These are phyloP conservation scores for Medicago lupulina DNA, from an alignment of 306 rosid genomes.

Conservation along the genomic window DNA sequence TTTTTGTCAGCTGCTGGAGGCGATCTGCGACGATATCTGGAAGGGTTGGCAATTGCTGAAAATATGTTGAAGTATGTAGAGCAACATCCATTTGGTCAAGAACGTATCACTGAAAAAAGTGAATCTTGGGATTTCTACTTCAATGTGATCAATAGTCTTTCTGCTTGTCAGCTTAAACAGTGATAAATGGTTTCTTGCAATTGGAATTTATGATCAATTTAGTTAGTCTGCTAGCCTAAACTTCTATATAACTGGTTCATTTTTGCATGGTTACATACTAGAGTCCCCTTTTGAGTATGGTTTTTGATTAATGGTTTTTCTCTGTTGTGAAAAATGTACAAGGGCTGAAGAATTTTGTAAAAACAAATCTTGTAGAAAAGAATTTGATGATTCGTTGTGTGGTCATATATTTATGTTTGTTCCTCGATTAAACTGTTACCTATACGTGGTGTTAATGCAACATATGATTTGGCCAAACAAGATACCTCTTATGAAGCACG, in stretches of 20 bases:
- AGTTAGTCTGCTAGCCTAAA: not conserved
- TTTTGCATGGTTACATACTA: not conserved
- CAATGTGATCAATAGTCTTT: conserved; percentile 45
- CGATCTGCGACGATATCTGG: conserved; percentile 58
- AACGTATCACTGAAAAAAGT: conserved; percentile 50
- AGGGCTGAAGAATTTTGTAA: not conserved
- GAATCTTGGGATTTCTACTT: conserved; percentile 68
- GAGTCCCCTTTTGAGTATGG: not conserved
- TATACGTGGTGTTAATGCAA: too few relatives aligned
- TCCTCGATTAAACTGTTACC: too few relatives aligned
- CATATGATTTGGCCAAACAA: too few relatives aligned
- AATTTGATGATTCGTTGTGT: too few relatives aligned
- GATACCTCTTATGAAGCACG: too few relatives aligned
- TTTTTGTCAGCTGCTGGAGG: conserved; percentile 60
- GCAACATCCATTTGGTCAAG: conserved; percentile 70
- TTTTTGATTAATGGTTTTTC: not conserved
- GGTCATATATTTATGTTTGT: too few relatives aligned
- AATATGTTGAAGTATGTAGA: conserved; percentile 55
- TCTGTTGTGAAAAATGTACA: not conserved
- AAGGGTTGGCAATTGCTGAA: conserved; percentile 62
- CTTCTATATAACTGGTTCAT: not conserved
- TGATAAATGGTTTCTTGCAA: not conserved
- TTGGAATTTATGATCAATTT: not conserved
- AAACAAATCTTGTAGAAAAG: not conserved
- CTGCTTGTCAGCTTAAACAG: not conserved